Evolutionary conservation across 306 rosid genomes (phyloP).

Genomic region (Morella rubra): DNA sequence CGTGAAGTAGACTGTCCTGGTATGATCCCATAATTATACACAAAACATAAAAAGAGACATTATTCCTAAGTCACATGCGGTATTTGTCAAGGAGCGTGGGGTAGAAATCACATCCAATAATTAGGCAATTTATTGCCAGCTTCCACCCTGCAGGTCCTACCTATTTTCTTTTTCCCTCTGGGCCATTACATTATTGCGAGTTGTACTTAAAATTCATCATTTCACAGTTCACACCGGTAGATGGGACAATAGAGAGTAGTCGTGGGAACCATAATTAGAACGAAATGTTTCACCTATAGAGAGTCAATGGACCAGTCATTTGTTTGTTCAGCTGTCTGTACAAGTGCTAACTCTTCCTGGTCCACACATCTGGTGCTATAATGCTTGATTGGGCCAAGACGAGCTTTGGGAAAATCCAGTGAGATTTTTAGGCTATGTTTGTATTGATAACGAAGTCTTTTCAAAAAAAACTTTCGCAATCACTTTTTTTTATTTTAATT

Average conservation of each 20-base stretch:
- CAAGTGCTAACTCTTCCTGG: no score
- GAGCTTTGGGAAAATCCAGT: no score
- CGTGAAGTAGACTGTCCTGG: conserved; percentile 18
- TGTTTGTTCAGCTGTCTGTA: no score
- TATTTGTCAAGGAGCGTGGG: conserved; percentile 31
- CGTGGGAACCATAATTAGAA: no score
- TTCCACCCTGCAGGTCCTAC: conserved; percentile 11
- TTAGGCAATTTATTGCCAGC: conserved; percentile 28
- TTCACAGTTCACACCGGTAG: conserved; percentile 22
- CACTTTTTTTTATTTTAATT: no score
- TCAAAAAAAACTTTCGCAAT: no score
- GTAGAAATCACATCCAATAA: conserved; percentile 40
- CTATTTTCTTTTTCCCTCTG: not conserved
- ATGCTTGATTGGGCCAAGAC: no score
- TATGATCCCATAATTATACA: not conserved
- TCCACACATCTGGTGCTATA: no score
- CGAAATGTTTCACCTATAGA: no score
- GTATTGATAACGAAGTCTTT: no score
- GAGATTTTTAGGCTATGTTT: no score
- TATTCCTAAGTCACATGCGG: conserved; percentile 43
- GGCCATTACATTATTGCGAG: conserved; percentile 14
- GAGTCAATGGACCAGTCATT: no score
- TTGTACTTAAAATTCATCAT: conserved; percentile 36
- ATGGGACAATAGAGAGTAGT: conserved; percentile 2
- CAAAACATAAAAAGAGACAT: conserved; percentile 29